phyloP scores from a whole-genome alignment of 164 flowering plant species.

The Brasenia schreberi region DNA sequence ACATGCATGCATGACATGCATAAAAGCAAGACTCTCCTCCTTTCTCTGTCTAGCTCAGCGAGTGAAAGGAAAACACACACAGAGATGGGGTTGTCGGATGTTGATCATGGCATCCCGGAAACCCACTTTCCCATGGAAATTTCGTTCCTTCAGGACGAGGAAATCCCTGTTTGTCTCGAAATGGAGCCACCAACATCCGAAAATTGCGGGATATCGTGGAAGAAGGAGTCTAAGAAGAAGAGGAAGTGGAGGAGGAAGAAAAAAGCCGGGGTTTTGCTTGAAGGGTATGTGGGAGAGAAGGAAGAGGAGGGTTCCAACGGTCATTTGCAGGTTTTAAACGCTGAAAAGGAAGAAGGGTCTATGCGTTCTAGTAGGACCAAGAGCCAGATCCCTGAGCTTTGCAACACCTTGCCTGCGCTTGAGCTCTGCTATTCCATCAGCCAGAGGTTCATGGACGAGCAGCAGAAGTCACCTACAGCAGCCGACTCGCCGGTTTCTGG shows the following conservation, averaged over 20 bases:
- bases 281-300: conserved; percentile 43
- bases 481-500: conserved; percentile 8
- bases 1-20: too few species aligned
- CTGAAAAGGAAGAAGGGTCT: background rate
- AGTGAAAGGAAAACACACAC: background rate
- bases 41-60: background rate
- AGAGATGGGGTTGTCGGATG: background rate
- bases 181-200: background rate
- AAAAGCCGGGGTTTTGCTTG: conserved; percentile 53
- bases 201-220: background rate
- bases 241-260: conserved; percentile 24
- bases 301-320: conserved; percentile 28
- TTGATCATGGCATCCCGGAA: background rate
- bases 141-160: too few species aligned
- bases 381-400: conserved; percentile 81
- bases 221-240: background rate
- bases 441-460: conserved; percentile 59
- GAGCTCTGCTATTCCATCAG: conserved; percentile 87
- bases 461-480: conserved; percentile 26
- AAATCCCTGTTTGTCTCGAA: background rate
- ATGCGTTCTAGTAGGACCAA: conserved; percentile 32
- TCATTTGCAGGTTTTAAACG: too few species aligned
- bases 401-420: conserved; percentile 77
- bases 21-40: too few species aligned
- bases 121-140: background rate